These are phyloP conservation scores for Blastobotrys robertii DNA, from an alignment of 805 yeast genomes.

Conservation along the genomic window DNA sequence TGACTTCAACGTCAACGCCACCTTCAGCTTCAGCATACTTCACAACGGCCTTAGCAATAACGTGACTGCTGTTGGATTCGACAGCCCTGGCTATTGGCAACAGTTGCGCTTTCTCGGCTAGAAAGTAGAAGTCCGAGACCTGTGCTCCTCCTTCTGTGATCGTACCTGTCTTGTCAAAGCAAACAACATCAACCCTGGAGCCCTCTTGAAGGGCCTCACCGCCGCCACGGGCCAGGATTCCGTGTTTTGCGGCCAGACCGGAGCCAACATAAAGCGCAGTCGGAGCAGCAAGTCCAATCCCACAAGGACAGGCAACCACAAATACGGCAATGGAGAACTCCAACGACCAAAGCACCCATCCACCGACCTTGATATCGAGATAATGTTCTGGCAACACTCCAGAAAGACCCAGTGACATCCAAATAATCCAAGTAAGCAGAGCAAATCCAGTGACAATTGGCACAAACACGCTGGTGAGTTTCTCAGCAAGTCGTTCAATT, in stretches of 20 bases:
- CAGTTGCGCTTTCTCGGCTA: slow-evolving; percentile 16
- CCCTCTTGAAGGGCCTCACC: slow-evolving; percentile 79
- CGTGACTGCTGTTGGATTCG: slow-evolving; percentile 59
- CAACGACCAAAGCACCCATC: slow-evolving; percentile 71
- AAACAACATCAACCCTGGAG: slow-evolving; percentile 48
- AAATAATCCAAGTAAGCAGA: slow-evolving; percentile 53
- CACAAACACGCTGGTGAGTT: slow-evolving; percentile 60
- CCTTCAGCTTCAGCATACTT: slow-evolving; percentile 29
- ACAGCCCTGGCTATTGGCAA: slow-evolving; percentile 47
- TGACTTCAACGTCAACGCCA: slow-evolving; percentile 41
- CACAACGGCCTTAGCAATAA: slow-evolving; percentile 52
- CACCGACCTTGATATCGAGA: slow-evolving; percentile 59
- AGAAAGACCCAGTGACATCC: slow-evolving; percentile 50
- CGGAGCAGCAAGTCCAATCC: slow-evolving; percentile 77
- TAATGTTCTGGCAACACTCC: slow-evolving; percentile 46
- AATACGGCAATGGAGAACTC: slow-evolving; percentile 72
- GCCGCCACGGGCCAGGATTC: slow-evolving; percentile 70
- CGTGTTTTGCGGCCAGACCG: slow-evolving; percentile 71
- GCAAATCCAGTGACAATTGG: slow-evolving; percentile 58
- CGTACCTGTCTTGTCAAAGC: slow-evolving; percentile 77
- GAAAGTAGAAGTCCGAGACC: slow-evolving; percentile 37
- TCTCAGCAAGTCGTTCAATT: slow-evolving; percentile 60
- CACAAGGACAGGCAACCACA: slow-evolving; percentile 82
- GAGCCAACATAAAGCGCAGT: slow-evolving; percentile 75
- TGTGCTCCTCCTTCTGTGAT: slow-evolving; percentile 53